Percentiles rank a stretch among this genome's conserved stretches.
Conservation (phyloP, 805 yeast genomes). For the Candida takata region DNA sequence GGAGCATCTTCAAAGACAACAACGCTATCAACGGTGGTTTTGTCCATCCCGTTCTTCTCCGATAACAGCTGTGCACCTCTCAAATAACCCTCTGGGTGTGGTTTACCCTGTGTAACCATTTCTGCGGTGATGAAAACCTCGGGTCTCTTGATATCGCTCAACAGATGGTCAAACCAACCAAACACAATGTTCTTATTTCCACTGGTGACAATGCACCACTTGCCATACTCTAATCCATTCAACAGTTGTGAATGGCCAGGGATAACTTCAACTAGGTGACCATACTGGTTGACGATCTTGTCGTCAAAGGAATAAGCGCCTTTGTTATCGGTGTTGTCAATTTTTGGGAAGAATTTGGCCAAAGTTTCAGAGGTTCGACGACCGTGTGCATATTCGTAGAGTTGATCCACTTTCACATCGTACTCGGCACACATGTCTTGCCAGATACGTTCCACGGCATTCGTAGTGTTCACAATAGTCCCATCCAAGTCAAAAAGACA, state of each 20-base stretch:
- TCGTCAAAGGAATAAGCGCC: constrained; percentile 53
- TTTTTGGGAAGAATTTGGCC: constrained; percentile 66
- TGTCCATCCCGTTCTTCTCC: constrained; percentile 31
- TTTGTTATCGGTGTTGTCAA: constrained; percentile 58
- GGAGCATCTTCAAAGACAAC: constrained; percentile 89
- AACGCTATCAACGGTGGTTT: too few species aligned
- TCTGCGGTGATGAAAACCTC: constrained; percentile 78
- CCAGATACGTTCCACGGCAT: constrained; percentile 81
- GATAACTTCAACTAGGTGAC: constrained; percentile 66
- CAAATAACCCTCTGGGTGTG: constrained; percentile 76
- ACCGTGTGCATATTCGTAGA: constrained; percentile 46
- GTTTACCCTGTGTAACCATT: constrained; percentile 75
- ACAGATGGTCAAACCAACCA: constrained; percentile 58
- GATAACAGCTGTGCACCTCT: constrained; percentile 38
- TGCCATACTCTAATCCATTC: constrained; percentile 44
- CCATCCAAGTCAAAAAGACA: constrained; percentile 80
- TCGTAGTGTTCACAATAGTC: constrained; percentile 76
- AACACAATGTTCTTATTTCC: constrained; percentile 74
- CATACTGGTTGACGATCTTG: constrained; percentile 63
- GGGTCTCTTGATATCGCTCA: constrained; percentile 57
- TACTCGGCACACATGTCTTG: constrained; percentile 64
- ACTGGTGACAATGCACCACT: constrained; percentile 80
- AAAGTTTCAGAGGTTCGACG: constrained; percentile 77
- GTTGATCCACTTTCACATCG: constrained; percentile 49
- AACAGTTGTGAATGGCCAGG: constrained; percentile 68